Evolutionary conservation across 2,329 filamentous ascomycete species (phyloP), one percentile per base, ranked within the genome.

Genomic region (Cercospora berteroae): DNA sequence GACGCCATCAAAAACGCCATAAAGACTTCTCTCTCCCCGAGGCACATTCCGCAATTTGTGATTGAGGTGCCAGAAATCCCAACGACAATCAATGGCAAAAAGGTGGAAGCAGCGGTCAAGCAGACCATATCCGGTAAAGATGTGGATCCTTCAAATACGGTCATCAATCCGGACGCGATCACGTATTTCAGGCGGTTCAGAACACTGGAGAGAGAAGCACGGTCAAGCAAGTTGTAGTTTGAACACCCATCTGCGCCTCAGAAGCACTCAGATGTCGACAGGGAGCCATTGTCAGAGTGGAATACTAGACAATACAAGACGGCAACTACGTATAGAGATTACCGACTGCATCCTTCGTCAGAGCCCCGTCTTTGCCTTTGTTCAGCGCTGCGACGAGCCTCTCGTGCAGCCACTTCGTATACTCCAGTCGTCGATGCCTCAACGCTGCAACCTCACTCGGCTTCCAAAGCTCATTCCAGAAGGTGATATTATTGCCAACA

Each of bases 11-110:
- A 70, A 60, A 44, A 60, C 4, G 74, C 74, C 1, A 78, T 80
- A 39, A 68, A 61, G 36, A 67, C 39, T 5, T 63, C 48, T 9
- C 69, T 78, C 7, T 77, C 74, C 12, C 67, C 77, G 3, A 72
- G 81, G 8, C 81, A 83, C 70, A 81, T 83, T 29, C 81, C 81
- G 1, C 74, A 72, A 63, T 81, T 79, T 65, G 73, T 83, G 9
- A 68, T 81, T 12, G 70, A 77, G 18, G 77, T 81, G 9, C 61
- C 48, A 27, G 66, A 67, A 6, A 65, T 67, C n/a, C 66, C 62
- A 6, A 55, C 79, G 20, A 83, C 81, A 9, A 79, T 84, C 50
- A 83, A 83, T 65, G 81, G 82, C 6, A 83, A 83, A 73, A 83
- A 83, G 67, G 79, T 83, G 29, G 79, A 81, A 76, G 80, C 77